A percentile compares a stretch with the other conserved stretches of the same genome.
phyloP scores from a whole-genome alignment of 2,329 filamentous ascomycete genomes.

The Pleoardoris graminearum region DNA sequence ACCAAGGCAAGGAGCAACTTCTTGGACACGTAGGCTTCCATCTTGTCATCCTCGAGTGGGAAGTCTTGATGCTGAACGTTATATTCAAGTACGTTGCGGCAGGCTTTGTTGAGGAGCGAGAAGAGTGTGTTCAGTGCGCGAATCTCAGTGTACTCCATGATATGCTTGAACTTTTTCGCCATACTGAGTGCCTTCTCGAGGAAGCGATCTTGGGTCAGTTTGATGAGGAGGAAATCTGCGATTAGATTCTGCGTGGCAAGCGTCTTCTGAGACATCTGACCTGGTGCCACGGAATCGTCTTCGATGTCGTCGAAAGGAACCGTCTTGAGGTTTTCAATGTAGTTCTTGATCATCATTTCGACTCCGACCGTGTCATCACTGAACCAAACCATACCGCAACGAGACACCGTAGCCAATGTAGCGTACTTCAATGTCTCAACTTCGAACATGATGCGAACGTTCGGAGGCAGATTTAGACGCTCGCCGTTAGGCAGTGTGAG shows the following conservation, averaged over 20 bases:
- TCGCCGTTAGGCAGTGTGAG: conserved; percentile 97
- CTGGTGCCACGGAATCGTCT: conserved; percentile 75
- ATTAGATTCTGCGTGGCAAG: conserved; percentile 77
- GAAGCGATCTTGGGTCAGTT: conserved; percentile 78
- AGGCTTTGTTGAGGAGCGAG: conserved; percentile 91
- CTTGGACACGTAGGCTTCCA: conserved; percentile 88
- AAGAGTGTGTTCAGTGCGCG: conserved; percentile 92
- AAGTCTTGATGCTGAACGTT: conserved; percentile 95
- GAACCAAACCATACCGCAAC: conserved; percentile 99
- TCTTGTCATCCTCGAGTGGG: conserved; percentile 83
- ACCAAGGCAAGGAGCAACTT: conserved; percentile 90
- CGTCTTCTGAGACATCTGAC: conserved; percentile 62
- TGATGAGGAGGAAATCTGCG: conserved; percentile 75
- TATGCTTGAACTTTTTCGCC: conserved; percentile 81
- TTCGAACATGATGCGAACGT: conserved; percentile 99
- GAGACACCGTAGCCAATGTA: conserved; percentile 96
- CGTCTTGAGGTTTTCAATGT: conserved; percentile 79
- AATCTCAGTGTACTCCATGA: conserved; percentile 96
- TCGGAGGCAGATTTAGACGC: conserved; percentile 88
- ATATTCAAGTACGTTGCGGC: conserved; percentile 91
- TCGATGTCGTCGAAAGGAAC: conserved; percentile 93
- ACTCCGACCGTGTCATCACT: conserved; percentile 96
- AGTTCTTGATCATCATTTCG: conserved; percentile 89
- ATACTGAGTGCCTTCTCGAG: conserved; percentile 75
- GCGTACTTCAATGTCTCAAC: conserved; percentile 97